Evolutionary conservation across 2,329 filamentous ascomycete species (phyloP), one percentile per base, ranked within the genome.

Genomic region (Corniculantispora saksenae): DNA sequence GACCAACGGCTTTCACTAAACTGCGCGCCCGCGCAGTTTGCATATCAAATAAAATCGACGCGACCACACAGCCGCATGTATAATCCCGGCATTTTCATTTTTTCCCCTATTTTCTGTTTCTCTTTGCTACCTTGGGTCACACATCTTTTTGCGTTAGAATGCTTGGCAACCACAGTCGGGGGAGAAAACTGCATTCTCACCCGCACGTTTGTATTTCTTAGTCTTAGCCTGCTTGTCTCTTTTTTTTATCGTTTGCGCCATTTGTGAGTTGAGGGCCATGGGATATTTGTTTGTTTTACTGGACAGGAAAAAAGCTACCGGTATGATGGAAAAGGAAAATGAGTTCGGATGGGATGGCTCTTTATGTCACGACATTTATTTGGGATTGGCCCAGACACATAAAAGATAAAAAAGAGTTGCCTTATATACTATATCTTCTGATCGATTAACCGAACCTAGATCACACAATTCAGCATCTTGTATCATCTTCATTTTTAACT

Each of bases 1-100:
- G 64, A 68, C 70, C 48, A 79, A 79, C 51, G 77, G 77, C 17
- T 40, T 19, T 23, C 45, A 65, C 38, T 66, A 59, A 67, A 45
- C 35, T 38, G 21, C 15, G 23, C 19, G 27, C n/a, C n/a, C 12
- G 5, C 13, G 56, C 23, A 64, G 64, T 29, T 53, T 64, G 4
- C 25, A 64, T 19, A 25, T 45, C 10, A n/a, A 45, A 50, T 9
- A 2, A 63, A 32, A 56, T 32, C 23, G 23, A 35, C 38, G 40
- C 51, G 25, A 47, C n/a, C 12, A 32, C 7, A 17, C 9, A 38
- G 40, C 23, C n/a, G 53, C 53, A 63, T 63, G 61, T 60, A 55
- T 62, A 64, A 57, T 66, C 47, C 60, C 53, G 61, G 40, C 48
- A 45, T 59, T 38, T 61, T 56, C 19, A 51, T 55, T 50, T 40